phyloP scores from a whole-genome alignment of 2,329 filamentous ascomycete genomes.

The Talaromyces funiculosus region DNA sequence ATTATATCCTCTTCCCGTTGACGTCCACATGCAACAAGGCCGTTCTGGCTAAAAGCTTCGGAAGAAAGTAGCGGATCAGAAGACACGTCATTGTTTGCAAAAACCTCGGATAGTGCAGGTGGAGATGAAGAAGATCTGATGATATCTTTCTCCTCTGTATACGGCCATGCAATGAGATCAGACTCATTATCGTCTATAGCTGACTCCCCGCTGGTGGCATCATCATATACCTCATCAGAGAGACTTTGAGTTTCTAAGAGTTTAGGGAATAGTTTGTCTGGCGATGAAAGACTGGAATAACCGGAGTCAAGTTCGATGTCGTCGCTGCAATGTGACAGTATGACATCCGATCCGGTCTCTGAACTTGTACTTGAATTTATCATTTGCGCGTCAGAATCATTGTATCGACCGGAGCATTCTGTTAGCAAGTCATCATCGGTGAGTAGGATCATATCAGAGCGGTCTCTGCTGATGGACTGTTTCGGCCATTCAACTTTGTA shows the following conservation, averaged over 20 bases:
- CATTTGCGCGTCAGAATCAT: background rate
- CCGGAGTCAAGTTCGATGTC: background rate
- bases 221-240: background rate
- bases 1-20: slow-evolving; percentile 1
- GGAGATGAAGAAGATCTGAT: background rate
- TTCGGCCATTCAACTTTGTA: slow-evolving; percentile 15
- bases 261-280: background rate
- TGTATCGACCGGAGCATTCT: background rate
- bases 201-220: background rate
- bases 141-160: background rate
- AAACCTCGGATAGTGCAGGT: background rate
- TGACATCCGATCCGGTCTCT: background rate
- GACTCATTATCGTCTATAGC: background rate
- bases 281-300: background rate
- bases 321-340: background rate
- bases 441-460: background rate
- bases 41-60: background rate
- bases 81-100: background rate
- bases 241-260: background rate
- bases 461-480: slow-evolving; percentile 4
- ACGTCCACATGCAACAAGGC: background rate
- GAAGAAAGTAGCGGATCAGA: background rate
- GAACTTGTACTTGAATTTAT: background rate
- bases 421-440: background rate
- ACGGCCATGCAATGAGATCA: background rate